Base-by-base conservation (phyloP, 352 stramenopile genomes). In the Pythium guiyangense region DNA sequence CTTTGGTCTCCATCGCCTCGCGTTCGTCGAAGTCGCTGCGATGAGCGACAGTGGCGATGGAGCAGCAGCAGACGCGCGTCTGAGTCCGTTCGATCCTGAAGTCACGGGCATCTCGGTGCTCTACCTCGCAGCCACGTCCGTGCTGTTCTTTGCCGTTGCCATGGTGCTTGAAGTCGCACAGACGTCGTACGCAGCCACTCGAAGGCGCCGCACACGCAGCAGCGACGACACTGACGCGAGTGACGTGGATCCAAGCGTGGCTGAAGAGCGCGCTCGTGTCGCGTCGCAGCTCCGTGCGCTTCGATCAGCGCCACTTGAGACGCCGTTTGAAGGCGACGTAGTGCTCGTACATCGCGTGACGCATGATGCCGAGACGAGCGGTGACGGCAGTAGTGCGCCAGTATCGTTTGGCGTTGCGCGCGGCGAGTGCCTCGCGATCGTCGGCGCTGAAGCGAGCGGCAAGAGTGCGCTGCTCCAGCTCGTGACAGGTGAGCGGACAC, bases 121-220 rank as follows among this genome's bases (percentile, higher is more conserved):
- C 11, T 95, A 85, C 58, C 65, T 95, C 39, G 55, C 37, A 4
- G 47, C 59, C 11, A 62, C 79, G 47, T 50, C 67, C 3, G 55
- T 77, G 5, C 52, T 90, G 34, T 94, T 71, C 60, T 67, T 74
- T 4, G 18, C 67, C 4, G 55, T 79, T 4, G 71, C 65, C 9
- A 47, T 81, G 8, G 27, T 68, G 9, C 42, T 90, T 6, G 74
- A 94, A 27, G 54, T 76, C 39, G 42, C 34, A 25, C 22, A 50
- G 27, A 64, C 49, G 10, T 66, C 31, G 31, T 37, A 37, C 31
- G 1, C 31, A 37, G 31, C 9, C 31, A 10, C 6, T 10, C 31
- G 31, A 37, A 37, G 31, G 31, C 6, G 6, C 6, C 31, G 12
- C 4, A 15, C 35, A 2, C 20, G 15, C 17, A 20, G 46, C 4